Evolutionary conservation across 306 rosid species (phyloP), one percentile per base, ranked within the genome.

Genomic region (Crataegus laevigata): DNA sequence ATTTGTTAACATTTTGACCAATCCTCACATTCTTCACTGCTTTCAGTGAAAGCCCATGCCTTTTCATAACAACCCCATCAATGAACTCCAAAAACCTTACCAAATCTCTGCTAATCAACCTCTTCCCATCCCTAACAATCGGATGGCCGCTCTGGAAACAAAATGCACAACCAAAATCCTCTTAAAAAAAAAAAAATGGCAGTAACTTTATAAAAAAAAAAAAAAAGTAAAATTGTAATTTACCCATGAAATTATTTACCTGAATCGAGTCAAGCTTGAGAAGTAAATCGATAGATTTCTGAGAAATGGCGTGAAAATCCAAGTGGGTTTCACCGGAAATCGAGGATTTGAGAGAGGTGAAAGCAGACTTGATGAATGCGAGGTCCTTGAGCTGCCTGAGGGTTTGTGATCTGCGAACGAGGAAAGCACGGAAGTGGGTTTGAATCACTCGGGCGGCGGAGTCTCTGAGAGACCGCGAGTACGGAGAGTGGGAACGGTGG

Each of bases 401-500:
- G 71, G 96, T 85, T 83, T 86, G 80, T 40, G 99, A 89, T 85
- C 99, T 87, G 74, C 96, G 91, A 71, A 79, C 96, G 70, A 96
- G 98, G 81, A 90, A 90, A 32, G 96, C 86, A 13, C 98, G 92
- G 78, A 90, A 96, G 62, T 89, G 94, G 81, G 88, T 86, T 77
- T 96, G 99, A 43, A 96, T 90, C 1, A 88, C 79, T 15, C 90
- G 85, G 11, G 98, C 97, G 0, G 99, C 96, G 0, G 81, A 61
- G 71, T 92, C 87, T 32, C 91, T 87, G 10, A 92, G 96, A 72
- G 98, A 85, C 65, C 21, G 43, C 14, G 77, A 64, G 58, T 67
- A 71, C 6, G 72, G 75, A 57, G 65, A 54, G 2, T 18, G 64
- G 54, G 75, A 40, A 26, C 72, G 75, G 21, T 68, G 45, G 29